Evolutionary conservation across 108 stramenopile species (phyloP), one percentile per base, ranked within the genome.

Genomic region (Cyclotella atomus): DNA sequence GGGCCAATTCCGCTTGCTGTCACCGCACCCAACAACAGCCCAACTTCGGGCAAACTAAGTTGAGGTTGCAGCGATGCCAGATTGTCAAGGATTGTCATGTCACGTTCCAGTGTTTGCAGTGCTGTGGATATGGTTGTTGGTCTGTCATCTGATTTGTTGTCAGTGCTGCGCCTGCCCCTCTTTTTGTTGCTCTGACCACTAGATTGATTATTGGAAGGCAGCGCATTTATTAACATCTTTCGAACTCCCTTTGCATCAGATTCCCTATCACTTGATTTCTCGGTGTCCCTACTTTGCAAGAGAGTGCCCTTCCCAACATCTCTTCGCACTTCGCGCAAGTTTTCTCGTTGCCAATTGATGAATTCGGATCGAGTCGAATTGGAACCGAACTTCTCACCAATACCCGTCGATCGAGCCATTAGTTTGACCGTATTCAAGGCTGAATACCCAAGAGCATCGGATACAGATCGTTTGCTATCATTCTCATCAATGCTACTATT

Each of bases 71-170:
- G 66, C 0, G 83, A 81, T 12, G 88, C 83, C 29, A 89, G 19
- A 41, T 84, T 80, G 60, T 93, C 92, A 36, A 93, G 67, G 8
- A 89, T 33, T 70, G 89, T 77, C 89, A 93, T 84, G 54, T 77
- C 83, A 10, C 44, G 62, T 71, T 79, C 78, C 8, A 79, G 55
- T 34, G 78, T 79, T 46, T 57, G 30, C 0, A 79, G 57, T 12
- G 78, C 71, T 17, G 65, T 65, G 16, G 71, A 38, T 15, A 77
- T 77, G 19, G 45, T 57, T 1, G 68, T 70, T 38, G 61, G 68
- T 61, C 64, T 25, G 21, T 23, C 24, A 1, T 52, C 21, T 23
- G 3, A 3, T 19, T 52, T 52, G 52, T 23, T 52, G 1, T 52
- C 1, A 1, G 4, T 52, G 4, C 21, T 6, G n/a, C n/a, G n/a